Evolutionary conservation across 1,284 basidiomycete species (phyloP).

Genomic region (Mycena citricolor): DNA sequence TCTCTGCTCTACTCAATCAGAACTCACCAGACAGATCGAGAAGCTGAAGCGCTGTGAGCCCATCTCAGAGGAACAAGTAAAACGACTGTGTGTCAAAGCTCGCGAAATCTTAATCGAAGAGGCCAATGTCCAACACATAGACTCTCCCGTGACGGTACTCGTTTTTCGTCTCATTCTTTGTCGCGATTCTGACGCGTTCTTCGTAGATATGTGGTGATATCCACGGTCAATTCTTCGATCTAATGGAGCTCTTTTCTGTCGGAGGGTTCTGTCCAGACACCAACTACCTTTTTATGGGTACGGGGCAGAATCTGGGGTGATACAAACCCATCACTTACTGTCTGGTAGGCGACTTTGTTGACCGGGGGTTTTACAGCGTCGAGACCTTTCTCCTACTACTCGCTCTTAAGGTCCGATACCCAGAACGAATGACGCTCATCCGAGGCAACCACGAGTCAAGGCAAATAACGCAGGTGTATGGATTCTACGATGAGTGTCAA

Average conservation of each 20-base stretch:
- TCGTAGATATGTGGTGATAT: conserved; percentile 96
- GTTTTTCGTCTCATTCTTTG: conserved; percentile 8
- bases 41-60: conserved; percentile 90
- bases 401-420: conserved; percentile 95
- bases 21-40: conserved; percentile 68
- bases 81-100: conserved; percentile 91
- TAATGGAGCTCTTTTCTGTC: conserved; percentile 95
- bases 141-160: conserved; percentile 92
- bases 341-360: conserved; percentile 85
- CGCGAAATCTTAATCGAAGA: conserved; percentile 97
- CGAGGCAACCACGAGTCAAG: conserved; percentile 99
- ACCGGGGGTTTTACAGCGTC: conserved; percentile 96
- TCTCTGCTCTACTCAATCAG: background rate
- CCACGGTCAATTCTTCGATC: conserved; percentile 97
- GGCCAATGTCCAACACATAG: conserved; percentile 95
- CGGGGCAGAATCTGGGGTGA: conserved; percentile 31
- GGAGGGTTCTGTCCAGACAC: conserved; percentile 95
- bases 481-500: conserved; percentile 98
- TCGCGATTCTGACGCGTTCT: conserved; percentile 15
- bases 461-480: conserved; percentile 98
- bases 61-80: conserved; percentile 91
- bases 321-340: conserved; percentile 1
- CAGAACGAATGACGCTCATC: conserved; percentile 96
- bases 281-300: conserved; percentile 98
- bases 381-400: conserved; percentile 96